Evolutionary conservation across 2,329 filamentous ascomycete genomes (phyloP).

Genomic region (Trichoderma harzianum): DNA sequence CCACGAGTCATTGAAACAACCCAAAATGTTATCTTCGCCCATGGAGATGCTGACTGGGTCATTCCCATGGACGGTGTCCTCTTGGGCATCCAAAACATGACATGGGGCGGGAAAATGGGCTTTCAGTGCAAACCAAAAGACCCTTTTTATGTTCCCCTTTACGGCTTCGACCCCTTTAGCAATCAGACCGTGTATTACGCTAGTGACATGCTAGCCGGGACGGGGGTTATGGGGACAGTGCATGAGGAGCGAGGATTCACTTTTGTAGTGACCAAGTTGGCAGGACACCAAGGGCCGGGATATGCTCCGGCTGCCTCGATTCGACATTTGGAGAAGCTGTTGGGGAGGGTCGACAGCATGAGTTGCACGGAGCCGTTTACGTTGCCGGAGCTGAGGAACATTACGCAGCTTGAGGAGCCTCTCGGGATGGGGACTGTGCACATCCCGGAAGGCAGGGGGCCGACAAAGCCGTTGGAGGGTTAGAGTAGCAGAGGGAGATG

Average conservation of each 20-base stretch:
- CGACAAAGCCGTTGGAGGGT: not conserved
- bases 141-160: constrained; percentile 63
- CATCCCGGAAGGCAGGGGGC: constrained; percentile 11
- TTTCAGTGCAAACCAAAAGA: constrained; percentile 60
- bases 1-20: constrained; percentile 71
- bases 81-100: constrained; percentile 76
- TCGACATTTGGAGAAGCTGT: constrained; percentile 69
- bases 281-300: constrained; percentile 67
- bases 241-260: constrained; percentile 76
- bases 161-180: constrained; percentile 14
- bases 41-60: constrained; percentile 68
- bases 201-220: constrained; percentile 48
- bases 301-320: constrained; percentile 67
- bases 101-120: constrained; percentile 68
- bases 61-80: constrained; percentile 67
- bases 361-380: constrained; percentile 39
- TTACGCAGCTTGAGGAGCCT: constrained; percentile 21
- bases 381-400: constrained; percentile 21
- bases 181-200: constrained; percentile 38
- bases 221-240: constrained; percentile 65
- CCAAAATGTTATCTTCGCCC: constrained; percentile 69
- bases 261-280: constrained; percentile 59
- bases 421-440: constrained; percentile 26
- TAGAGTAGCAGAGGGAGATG: not conserved
- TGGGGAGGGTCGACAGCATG: constrained; percentile 64